Conservation (phyloP, 1,284 basidiomycete species). For the Microbotryum lychnidis-dioicae region DNA sequence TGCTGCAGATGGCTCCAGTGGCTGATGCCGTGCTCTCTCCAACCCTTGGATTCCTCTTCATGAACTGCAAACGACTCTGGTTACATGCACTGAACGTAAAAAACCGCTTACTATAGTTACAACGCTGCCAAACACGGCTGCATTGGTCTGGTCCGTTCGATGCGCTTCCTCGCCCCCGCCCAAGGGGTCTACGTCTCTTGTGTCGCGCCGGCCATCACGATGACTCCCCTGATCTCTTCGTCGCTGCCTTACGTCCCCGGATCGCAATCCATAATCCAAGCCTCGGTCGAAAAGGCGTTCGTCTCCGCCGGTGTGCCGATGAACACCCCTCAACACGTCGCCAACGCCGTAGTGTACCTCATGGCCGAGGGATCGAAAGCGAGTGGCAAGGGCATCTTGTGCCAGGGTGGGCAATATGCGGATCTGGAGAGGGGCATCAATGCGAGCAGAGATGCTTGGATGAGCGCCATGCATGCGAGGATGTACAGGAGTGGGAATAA, state of each 20-base stretch:
- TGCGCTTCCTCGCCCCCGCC: neutral
- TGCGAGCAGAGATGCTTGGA: neutral
- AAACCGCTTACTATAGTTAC: neutral
- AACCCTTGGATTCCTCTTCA: too few species aligned
- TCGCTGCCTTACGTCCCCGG: neutral
- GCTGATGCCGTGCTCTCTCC: too few species aligned
- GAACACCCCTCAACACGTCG: conserved; percentile 7
- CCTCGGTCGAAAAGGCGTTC: neutral
- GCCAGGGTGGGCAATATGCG: neutral
- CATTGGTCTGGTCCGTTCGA: conserved; percentile 4
- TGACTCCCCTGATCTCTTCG: conserved; percentile 1
- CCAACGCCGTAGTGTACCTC: conserved; percentile 1
- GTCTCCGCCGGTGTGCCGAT: conserved; percentile 2
- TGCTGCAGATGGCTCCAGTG: neutral
- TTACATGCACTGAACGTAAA: too few species aligned
- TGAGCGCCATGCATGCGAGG: neutral
- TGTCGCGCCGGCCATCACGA: conserved; percentile 12
- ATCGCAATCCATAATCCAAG: neutral
- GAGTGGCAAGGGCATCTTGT: conserved; percentile 5
- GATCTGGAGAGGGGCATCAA: conserved; percentile 7
- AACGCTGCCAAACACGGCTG: conserved; percentile 10
- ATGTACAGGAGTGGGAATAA: conserved; percentile 1
- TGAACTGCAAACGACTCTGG: too few species aligned
- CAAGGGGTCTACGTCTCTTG: conserved; percentile 1
- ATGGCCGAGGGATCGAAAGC: neutral